Evolutionary conservation across 139 green algal species (phyloP).

Genomic region (Haematococcus lacustris): DNA sequence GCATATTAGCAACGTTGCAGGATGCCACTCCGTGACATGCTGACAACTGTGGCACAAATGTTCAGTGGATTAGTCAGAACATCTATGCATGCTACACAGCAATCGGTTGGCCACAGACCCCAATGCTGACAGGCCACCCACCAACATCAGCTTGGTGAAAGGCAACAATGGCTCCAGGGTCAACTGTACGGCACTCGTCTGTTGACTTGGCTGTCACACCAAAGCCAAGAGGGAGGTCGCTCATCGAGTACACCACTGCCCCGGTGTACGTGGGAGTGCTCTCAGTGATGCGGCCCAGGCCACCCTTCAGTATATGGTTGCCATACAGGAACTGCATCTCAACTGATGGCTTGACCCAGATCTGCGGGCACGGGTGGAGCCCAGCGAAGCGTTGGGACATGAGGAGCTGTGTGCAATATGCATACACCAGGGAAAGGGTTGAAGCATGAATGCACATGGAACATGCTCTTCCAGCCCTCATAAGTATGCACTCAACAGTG

Average conservation of each 20-base stretch:
- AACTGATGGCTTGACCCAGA: conserved; percentile 94
- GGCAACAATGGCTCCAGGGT: conserved; percentile 86
- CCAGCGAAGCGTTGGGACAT: too few relatives aligned
- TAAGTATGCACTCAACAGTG: too few relatives aligned
- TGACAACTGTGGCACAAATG: conserved; percentile 1
- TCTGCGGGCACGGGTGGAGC: too few relatives aligned
- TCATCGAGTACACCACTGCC: conserved; percentile 74
- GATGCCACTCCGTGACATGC: neutral
- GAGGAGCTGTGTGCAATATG: too few relatives aligned
- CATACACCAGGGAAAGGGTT: too few relatives aligned
- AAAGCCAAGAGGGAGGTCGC: conserved; percentile 96
- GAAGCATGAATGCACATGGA: too few relatives aligned
- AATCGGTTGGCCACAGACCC: neutral
- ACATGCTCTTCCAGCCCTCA: too few relatives aligned
- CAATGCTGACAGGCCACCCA: conserved; percentile 17
- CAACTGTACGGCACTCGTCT: conserved; percentile 80
- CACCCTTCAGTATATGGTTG: conserved; percentile 96
- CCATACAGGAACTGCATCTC: conserved; percentile 99
- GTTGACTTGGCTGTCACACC: conserved; percentile 86
- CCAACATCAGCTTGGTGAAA: conserved; percentile 93
- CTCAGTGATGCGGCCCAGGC: conserved; percentile 94
- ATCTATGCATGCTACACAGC: neutral
- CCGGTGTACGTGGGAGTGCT: conserved; percentile 83
- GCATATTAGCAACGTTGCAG: neutral
- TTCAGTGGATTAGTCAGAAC: neutral